These are phyloP conservation scores for Aspergillus flavus DNA, from an alignment of 2,329 filamentous ascomycete genomes.

Conservation along the genomic window DNA sequence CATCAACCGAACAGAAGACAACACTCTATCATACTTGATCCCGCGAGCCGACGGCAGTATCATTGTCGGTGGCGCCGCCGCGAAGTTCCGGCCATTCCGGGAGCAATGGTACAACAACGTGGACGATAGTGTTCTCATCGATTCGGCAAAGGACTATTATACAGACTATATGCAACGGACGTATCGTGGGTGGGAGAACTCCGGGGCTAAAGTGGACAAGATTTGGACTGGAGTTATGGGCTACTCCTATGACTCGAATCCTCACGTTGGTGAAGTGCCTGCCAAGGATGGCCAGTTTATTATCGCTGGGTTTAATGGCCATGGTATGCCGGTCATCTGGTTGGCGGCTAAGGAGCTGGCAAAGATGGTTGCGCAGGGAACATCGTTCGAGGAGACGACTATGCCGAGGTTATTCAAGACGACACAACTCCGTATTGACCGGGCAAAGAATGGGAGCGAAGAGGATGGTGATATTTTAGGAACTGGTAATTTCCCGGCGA, in stretches of 20 bases:
- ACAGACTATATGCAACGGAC: conserved; percentile 38
- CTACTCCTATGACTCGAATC: conserved; percentile 52
- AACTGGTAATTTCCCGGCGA: conserved; percentile 12
- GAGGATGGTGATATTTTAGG: conserved; percentile 34
- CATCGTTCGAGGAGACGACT: conserved; percentile 28
- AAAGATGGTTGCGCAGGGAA: conserved; percentile 50
- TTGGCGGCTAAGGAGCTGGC: conserved; percentile 61
- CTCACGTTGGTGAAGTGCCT: conserved; percentile 56
- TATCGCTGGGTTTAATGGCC: conserved; percentile 65
- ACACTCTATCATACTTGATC: conserved; percentile 58
- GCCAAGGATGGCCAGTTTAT: conserved; percentile 55
- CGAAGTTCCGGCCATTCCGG: conserved; percentile 35
- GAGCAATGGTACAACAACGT: conserved; percentile 48
- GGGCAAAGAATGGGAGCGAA: conserved; percentile 23
- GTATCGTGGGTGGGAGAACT: conserved; percentile 40
- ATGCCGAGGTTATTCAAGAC: conserved; percentile 37
- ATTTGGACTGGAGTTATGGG: conserved; percentile 53
- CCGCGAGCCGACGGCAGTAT: conserved; percentile 56
- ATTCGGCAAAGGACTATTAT: conserved; percentile 43
- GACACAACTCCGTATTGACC: conserved; percentile 24
- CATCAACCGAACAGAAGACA: conserved; percentile 55
- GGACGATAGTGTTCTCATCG: conserved; percentile 53
- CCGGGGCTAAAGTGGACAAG: conserved; percentile 27
- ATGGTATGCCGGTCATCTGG: conserved; percentile 67
- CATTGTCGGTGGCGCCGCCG: conserved; percentile 64